Evolutionary conservation across 331 rosid genomes (phyloP).

Genomic region (Pyrus hybrid): DNA sequence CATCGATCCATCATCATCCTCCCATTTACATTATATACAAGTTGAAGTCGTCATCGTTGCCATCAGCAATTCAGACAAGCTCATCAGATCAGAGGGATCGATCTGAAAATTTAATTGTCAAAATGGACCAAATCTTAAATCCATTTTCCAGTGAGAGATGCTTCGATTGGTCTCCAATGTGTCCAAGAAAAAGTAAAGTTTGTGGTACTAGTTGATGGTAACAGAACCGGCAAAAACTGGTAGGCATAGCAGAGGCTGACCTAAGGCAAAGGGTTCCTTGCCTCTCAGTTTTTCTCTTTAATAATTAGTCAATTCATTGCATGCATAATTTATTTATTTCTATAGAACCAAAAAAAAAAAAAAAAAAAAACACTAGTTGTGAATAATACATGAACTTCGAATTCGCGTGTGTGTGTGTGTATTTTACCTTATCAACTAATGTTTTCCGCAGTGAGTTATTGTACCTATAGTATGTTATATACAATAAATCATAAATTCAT

Average conservation of each 20-base stretch:
- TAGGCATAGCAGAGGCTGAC: neutral
- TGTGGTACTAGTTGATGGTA: neutral
- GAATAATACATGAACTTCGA: neutral
- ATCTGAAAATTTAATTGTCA: neutral
- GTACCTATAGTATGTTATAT: too few species aligned
- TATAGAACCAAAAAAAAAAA: neutral
- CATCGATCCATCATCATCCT: neutral
- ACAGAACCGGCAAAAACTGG: neutral
- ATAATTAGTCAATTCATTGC: neutral
- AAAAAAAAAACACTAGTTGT: neutral
- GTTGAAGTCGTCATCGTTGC: conserved; percentile 2
- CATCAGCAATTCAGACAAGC: conserved; percentile 13
- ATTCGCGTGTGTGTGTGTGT: too few species aligned
- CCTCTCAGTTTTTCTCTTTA: neutral
- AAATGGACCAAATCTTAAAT: conserved; percentile 4
- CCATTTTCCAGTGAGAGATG: neutral
- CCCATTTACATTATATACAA: neutral
- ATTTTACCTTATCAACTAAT: too few species aligned
- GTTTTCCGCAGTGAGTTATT: too few species aligned
- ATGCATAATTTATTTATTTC: neutral
- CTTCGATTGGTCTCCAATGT: neutral
- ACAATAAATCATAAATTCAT: too few species aligned
- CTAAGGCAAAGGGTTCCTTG: neutral
- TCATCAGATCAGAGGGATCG: neutral
- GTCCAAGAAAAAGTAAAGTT: neutral